Conservation (phyloP, 2,329 filamentous ascomycete genomes). For the Metarhizium robertsii region DNA sequence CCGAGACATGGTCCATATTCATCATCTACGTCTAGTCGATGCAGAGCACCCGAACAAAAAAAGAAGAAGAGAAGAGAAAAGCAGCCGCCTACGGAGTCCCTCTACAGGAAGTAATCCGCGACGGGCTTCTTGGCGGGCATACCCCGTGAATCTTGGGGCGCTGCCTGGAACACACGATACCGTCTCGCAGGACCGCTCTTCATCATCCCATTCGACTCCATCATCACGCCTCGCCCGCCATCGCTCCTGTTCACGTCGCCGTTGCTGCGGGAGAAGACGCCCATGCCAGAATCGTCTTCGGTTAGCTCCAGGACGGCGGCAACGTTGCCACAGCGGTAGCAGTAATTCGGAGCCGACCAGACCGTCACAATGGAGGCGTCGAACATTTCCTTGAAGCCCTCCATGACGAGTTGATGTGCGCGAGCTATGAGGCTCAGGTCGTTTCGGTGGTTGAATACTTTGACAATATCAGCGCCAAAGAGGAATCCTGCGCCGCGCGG, state of each 20-base stretch:
- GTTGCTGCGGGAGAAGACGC: constrained; percentile 59
- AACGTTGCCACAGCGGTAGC: constrained; percentile 92
- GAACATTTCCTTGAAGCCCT: constrained; percentile 99
- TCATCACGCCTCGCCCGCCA: constrained; percentile 39
- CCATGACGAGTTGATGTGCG: constrained; percentile 97
- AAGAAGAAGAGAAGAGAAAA: no score
- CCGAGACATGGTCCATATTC: no score
- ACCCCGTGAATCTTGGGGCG: constrained; percentile 87
- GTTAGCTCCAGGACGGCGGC: constrained; percentile 88
- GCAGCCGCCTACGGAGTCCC: no score
- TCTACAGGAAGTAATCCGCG: constrained; percentile 83
- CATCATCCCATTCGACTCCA: constrained; percentile 33
- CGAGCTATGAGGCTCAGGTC: constrained; percentile 86
- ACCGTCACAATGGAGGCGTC: constrained; percentile 92
- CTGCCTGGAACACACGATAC: constrained; percentile 93
- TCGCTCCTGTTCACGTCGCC: constrained; percentile 57
- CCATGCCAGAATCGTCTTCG: constrained; percentile 72
- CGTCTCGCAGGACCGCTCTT: constrained; percentile 69
- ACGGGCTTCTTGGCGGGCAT: constrained; percentile 99
- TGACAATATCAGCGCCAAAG: constrained; percentile 92
- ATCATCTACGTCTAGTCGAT: no score
- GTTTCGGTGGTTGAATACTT: constrained; percentile 90
- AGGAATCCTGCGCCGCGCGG: constrained; percentile 92
- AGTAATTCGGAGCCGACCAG: constrained; percentile 98
- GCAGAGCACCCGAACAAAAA: no score